A percentile compares a stretch with the other conserved stretches of the same genome.
These are phyloP conservation scores for Diaporthe ampelina DNA, from an alignment of 2,329 filamentous ascomycete species.

Conservation along the genomic window DNA sequence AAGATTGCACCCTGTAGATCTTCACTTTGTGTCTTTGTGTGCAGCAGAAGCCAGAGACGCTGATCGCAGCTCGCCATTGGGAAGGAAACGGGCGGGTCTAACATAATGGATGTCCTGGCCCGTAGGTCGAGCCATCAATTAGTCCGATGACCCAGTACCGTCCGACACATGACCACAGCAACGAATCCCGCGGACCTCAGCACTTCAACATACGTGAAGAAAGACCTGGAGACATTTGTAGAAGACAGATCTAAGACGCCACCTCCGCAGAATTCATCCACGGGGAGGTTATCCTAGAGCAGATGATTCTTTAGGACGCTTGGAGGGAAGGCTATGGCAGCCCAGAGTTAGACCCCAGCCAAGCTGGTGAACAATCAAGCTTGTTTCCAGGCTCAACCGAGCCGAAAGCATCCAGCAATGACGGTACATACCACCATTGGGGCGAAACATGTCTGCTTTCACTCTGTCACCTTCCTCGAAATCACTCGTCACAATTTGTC, in stretches of 20 bases:
- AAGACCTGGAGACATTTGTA: too few species aligned
- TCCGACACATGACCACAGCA: not conserved
- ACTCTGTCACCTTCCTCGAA: not conserved
- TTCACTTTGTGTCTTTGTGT: conserved; percentile 10
- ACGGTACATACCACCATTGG: not conserved
- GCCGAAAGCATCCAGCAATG: conserved; percentile 14
- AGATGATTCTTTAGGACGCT: too few species aligned
- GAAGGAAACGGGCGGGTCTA: not conserved
- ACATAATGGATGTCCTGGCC: not conserved
- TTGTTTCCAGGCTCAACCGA: conserved; percentile 32
- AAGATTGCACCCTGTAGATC: conserved; percentile 33
- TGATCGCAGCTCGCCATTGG: conserved; percentile 2
- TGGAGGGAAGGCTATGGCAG: too few species aligned
- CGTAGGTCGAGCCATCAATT: conserved; percentile 14
- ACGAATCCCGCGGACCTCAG: not conserved
- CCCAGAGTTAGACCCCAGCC: too few species aligned
- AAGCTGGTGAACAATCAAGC: conserved; percentile 24
- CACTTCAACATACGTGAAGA: not conserved
- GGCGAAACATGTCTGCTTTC: not conserved
- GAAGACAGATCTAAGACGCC: too few species aligned
- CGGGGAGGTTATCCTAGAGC: too few species aligned
- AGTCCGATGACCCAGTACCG: not conserved
- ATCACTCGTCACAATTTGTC: conserved; percentile 1
- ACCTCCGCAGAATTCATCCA: too few species aligned
- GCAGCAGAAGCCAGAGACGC: not conserved